Conservation (phyloP, 495 filamentous ascomycete species). For the Penicillium turbatum region DNA sequence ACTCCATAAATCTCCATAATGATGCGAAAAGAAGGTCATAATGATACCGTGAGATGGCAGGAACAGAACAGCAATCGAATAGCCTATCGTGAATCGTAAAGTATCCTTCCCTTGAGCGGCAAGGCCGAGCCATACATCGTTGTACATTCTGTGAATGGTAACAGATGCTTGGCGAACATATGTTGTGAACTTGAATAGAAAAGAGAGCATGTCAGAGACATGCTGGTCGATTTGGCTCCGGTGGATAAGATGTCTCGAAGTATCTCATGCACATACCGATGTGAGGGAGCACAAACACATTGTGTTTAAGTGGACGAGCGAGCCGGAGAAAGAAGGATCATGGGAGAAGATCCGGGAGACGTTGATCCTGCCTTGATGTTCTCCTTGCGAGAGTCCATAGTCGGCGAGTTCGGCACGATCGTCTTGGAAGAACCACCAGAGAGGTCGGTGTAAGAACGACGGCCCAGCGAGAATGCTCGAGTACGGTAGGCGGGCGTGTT, state of each 20-base stretch:
- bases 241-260: not conserved
- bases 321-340: slow-evolving; percentile 24
- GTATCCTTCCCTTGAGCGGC: not conserved
- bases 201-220: not conserved
- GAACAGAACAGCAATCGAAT: not conserved
- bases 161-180: slow-evolving; percentile 5
- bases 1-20: slow-evolving; percentile 1
- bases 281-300: not conserved
- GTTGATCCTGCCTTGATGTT: slow-evolving; percentile 32
- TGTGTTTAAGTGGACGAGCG: slow-evolving; percentile 15
- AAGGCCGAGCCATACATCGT: slow-evolving; percentile 12
- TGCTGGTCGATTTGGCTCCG: not conserved
- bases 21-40: not conserved
- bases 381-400: slow-evolving; percentile 28
- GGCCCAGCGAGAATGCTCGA: slow-evolving; percentile 20
- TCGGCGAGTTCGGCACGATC: slow-evolving; percentile 26
- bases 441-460: slow-evolving; percentile 30
- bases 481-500: slow-evolving; percentile 30
- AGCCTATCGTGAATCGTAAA: not conserved
- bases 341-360: slow-evolving; percentile 35
- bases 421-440: slow-evolving; percentile 34
- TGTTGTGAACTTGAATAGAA: not conserved
- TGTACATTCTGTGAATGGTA: slow-evolving; percentile 23
- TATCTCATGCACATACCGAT: not conserved
- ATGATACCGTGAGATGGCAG: not conserved